Evolutionary conservation across 495 filamentous ascomycete species (phyloP).

Genomic region (Daldinia decipiens): DNA sequence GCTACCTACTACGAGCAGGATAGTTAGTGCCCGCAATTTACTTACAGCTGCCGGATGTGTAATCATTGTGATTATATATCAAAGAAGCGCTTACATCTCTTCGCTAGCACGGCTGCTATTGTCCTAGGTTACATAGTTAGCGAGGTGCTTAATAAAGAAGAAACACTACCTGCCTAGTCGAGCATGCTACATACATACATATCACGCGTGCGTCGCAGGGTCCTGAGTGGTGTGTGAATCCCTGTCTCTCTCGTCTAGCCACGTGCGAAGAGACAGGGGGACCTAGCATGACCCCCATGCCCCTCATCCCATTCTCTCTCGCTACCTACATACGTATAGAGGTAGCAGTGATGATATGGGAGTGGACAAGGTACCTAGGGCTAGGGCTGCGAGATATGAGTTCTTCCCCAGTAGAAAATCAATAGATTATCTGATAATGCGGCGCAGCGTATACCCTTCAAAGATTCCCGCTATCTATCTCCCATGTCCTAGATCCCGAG

Average conservation of each 20-base stretch:
- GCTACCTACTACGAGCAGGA: slow-evolving; percentile 8
- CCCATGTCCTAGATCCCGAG: neutral
- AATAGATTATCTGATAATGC: slow-evolving; percentile 5
- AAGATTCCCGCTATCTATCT: neutral
- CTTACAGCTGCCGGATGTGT: slow-evolving; percentile 25
- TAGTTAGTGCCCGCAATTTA: slow-evolving; percentile 24
- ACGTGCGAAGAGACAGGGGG: slow-evolving; percentile 38
- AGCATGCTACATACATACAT: slow-evolving; percentile 36
- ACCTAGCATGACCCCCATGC: slow-evolving; percentile 23
- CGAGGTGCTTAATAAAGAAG: slow-evolving; percentile 17
- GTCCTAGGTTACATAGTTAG: neutral
- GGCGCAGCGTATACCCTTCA: neutral
- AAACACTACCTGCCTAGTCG: slow-evolving; percentile 24
- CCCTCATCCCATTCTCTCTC: slow-evolving; percentile 28
- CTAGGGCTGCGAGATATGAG: neutral
- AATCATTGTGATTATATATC: slow-evolving; percentile 35
- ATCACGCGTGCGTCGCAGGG: slow-evolving; percentile 32
- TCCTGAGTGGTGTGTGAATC: slow-evolving; percentile 16
- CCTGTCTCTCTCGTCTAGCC: slow-evolving; percentile 29
- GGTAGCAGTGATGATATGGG: neutral
- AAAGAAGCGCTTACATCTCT: slow-evolving; percentile 20
- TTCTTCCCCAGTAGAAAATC: neutral
- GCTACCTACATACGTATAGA: neutral
- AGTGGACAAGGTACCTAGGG: neutral
- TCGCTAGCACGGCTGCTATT: neutral